Base-by-base conservation (phyloP, 1,139 yeast genomes). In the Suhomyces wounanorum region DNA sequence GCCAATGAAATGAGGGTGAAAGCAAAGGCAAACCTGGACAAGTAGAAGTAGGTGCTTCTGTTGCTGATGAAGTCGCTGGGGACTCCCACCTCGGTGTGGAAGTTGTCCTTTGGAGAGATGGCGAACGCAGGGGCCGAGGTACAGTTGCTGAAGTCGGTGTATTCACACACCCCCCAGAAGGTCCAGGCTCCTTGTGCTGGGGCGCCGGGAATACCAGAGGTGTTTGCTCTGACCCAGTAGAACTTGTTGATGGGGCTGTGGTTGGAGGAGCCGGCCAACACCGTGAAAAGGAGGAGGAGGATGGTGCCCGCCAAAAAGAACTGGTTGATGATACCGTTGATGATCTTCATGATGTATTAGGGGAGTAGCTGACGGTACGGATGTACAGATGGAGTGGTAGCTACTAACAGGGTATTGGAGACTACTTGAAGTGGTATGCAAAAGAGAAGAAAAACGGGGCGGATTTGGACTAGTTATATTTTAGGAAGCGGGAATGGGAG, bases 131-230 rank as follows among this genome's bases (percentile, higher is more conserved):
- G 81, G 14, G 78, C 79, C 46, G 65, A 63, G 33, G 63, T 57
- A 62, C 81, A 76, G 16, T 85, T 80, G 47, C 77, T 70, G 55
- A 72, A 70, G 60, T 70, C 63, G 21, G 58, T 48, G 45, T 71
- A 70, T 50, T 78, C 77, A 68, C 91, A 85, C 44, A 85, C 79
- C 59, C 94, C 94, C 95, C 95, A 87, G 73, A 83, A 87, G 2
- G 92, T 84, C 94, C 94, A 87, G 57, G 89, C 83, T 17, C 89
- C 72, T 52, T 59, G 59, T 31, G 67, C 53, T 36, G 79, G 77
- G n/a, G 91, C 89, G 52, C 74, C 72, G 9, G 77, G 56, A 50
- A 86, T 83, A 47, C 64, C 64, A 1, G 81, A 67, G 47, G 94
- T 87, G 64, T 86, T 85, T 47, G 86, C 94, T 65, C 80, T 73